Evolutionary conservation across 2,329 filamentous ascomycete species (phyloP).

Genomic region (Colletotrichum scovillei): DNA sequence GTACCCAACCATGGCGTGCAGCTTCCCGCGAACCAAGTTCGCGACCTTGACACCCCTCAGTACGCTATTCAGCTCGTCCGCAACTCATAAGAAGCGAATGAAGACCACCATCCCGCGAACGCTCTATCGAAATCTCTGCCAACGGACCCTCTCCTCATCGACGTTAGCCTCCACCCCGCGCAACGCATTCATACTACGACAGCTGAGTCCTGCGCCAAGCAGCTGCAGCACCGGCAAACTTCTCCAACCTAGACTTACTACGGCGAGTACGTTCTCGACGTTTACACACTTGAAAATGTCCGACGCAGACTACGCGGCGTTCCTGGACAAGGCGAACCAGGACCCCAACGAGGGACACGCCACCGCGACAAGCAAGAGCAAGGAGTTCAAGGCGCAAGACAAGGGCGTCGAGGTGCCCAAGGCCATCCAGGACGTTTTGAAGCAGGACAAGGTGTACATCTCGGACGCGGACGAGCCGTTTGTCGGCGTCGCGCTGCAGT

Average conservation of each 20-base stretch:
- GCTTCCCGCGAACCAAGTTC: slow-evolving; percentile 6
- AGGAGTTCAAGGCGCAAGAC: slow-evolving; percentile 64
- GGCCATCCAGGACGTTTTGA: slow-evolving; percentile 60
- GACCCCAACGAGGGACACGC: slow-evolving; percentile 73
- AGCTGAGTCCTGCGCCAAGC: background rate
- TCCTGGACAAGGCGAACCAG: slow-evolving; percentile 88
- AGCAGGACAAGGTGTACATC: slow-evolving; percentile 73
- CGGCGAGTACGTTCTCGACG: slow-evolving; percentile 35
- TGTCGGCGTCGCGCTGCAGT: slow-evolving; percentile 77
- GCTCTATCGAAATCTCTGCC: slow-evolving; percentile 5
- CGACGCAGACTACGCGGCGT: slow-evolving; percentile 85
- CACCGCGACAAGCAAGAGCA: slow-evolving; percentile 40
- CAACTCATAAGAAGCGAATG: slow-evolving; percentile 3
- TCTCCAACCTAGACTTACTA: too few relatives aligned
- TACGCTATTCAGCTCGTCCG: background rate
- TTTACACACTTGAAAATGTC: slow-evolving; percentile 64
- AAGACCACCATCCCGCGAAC: background rate
- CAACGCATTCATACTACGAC: background rate
- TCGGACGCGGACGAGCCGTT: slow-evolving; percentile 92
- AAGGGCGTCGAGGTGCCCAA: slow-evolving; percentile 69
- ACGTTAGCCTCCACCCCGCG: background rate
- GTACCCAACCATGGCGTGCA: slow-evolving; percentile 25
- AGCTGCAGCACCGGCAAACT: background rate
- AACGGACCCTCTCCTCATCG: background rate
- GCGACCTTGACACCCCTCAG: background rate